A percentile compares a stretch with the other conserved stretches of the same genome.
These are phyloP conservation scores for Kwoniella sp. DNA, from an alignment of 768 basidiomycete genomes.

Conservation along the genomic window DNA sequence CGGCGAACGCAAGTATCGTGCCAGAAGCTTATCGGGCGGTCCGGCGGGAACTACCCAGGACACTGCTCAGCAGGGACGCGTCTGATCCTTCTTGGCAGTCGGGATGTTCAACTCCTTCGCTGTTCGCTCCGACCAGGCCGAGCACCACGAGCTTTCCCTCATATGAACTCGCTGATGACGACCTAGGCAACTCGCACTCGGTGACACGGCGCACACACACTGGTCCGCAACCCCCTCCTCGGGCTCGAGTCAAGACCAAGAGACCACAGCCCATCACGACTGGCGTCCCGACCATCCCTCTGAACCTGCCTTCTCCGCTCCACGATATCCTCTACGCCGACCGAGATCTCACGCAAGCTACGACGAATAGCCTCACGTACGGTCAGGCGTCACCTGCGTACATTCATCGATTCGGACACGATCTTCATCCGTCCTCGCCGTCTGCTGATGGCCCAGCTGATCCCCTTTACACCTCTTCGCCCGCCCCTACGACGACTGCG, in stretches of 20 bases:
- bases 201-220: slow-evolving; percentile 2
- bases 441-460: background rate
- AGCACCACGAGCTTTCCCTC: too few relatives aligned
- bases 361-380: background rate
- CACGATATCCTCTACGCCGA: background rate
- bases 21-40: too few relatives aligned
- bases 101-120: too few relatives aligned
- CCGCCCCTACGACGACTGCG: background rate
- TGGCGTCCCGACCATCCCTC: background rate
- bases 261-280: background rate
- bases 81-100: too few relatives aligned
- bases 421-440: too few relatives aligned
- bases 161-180: too few relatives aligned
- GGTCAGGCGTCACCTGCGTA: background rate
- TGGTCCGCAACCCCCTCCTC: slow-evolving; percentile 5
- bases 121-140: too few relatives aligned
- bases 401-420: background rate
- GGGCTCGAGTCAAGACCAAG: background rate
- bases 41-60: too few relatives aligned
- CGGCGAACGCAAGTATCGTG: slow-evolving; percentile 7
- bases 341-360: background rate
- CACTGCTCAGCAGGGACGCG: too few relatives aligned
- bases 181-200: too few relatives aligned
- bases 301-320: background rate
- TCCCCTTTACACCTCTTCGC: background rate